Evolutionary conservation across 306 rosid genomes (phyloP), one percentile per base, ranked within the genome.

Genomic region (Quercus aquifolioides): DNA sequence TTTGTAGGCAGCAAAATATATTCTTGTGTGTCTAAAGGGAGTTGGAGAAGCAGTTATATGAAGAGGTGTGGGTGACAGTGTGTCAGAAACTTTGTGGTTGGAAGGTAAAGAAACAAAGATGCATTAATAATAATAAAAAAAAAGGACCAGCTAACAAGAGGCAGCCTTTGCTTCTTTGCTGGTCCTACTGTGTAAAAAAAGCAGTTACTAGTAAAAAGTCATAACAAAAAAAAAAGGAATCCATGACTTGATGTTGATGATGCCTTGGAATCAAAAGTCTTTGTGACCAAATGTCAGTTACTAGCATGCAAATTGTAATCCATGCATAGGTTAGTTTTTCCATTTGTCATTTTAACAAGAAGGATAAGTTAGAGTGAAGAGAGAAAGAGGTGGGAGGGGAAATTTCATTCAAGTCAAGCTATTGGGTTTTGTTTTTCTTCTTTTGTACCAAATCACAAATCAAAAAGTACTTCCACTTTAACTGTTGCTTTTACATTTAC

Each of bases 61-160:
- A 46, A 6, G 52, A 56, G 78, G 67, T 71, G 80, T 65, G 78
- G 74, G 54, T 84, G 1, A 49, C 54, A 10, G 4, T 49, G 4
- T 49, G 85, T 83, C 82, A 78, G 82, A 73, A 5, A 5, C 11
- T 77, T 75, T 84, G 91, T 81, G 93, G 93, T 74, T 85, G 78
- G 69, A 52, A 87, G 55, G 0, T 57, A 78, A 84, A 74, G 81
- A 75, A 46, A 63, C 69, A 80, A 75, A n/a, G 55, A 23, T 13
- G 64, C 83, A 82, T 73, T 84, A 70, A 82, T 81, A 62, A 69
- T n/a, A 9, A 69, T 46, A 26, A 26, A 1, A 26, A 54, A 54
- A 10, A 52, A 82, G 89, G 90, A 82, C 89, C 87, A 86, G 74
- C 63, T 33, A 51, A 57, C 62, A 51, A 46, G 55, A 76, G 80